Conservation (phyloP, 441 rosid species). For the Brassica balearica region DNA sequence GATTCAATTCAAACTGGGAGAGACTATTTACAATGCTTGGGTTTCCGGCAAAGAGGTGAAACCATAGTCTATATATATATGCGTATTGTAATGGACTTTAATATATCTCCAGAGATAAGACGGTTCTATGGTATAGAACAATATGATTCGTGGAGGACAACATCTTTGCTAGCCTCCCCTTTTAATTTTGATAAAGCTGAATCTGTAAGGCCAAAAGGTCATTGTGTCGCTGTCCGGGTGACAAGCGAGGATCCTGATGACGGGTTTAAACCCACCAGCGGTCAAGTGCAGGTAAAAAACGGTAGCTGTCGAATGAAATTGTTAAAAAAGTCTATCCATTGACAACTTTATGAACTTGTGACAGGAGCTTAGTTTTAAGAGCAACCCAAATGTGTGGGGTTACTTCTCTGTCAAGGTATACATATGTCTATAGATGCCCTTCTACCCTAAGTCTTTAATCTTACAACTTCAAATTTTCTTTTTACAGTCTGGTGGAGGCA, state of each 20-base stretch:
- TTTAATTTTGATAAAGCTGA: slow-evolving; percentile 96
- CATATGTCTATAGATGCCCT: slow-evolving; percentile 31
- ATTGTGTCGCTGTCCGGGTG: slow-evolving; percentile 98
- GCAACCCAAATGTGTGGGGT: slow-evolving; percentile 99
- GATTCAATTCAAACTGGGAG: too few species aligned
- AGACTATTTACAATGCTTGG: too few species aligned
- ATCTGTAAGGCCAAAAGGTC: slow-evolving; percentile 93
- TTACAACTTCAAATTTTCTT: slow-evolving; percentile 31
- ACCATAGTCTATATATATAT: not conserved
- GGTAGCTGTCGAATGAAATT: not conserved
- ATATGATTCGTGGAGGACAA: slow-evolving; percentile 90
- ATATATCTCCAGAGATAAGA: slow-evolving; percentile 73
- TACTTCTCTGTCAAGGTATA: slow-evolving; percentile 99
- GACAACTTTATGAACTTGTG: slow-evolving; percentile 36
- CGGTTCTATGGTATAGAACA: slow-evolving; percentile 91
- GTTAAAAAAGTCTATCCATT: not conserved
- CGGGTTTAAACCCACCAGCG: slow-evolving; percentile 99
- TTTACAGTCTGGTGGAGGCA: slow-evolving; percentile 99
- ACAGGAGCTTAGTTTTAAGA: slow-evolving; percentile 97
- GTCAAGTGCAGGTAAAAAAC: slow-evolving; percentile 84
- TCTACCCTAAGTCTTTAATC: slow-evolving; percentile 12
- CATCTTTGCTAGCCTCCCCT: slow-evolving; percentile 67
- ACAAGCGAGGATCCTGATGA: slow-evolving; percentile 99
- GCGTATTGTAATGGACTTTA: slow-evolving; percentile 24
- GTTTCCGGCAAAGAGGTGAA: too few species aligned